A percentile compares a stretch with the other conserved stretches of the same genome.
These are phyloP conservation scores for Vinca major DNA, from an alignment of 305 asterid species.

Conservation along the genomic window DNA sequence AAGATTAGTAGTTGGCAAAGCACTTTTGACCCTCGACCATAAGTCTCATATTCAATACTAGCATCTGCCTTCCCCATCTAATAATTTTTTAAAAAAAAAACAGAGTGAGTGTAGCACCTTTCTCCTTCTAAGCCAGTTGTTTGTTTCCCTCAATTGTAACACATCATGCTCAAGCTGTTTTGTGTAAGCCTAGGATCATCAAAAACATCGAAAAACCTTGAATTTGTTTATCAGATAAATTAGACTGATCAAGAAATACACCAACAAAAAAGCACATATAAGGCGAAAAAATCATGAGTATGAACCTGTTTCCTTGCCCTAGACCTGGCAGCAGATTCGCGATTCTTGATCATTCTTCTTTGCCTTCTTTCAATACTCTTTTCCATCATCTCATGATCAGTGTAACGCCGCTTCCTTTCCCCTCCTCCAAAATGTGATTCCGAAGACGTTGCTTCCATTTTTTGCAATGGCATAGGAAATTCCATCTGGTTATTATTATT, in stretches of 20 bases:
- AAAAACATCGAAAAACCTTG: background rate
- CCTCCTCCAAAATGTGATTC: conserved; percentile 10
- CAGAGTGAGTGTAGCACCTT: conserved; percentile 2
- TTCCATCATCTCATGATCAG: conserved; percentile 6
- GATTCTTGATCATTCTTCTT: conserved; percentile 21
- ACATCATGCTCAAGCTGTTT: conserved; percentile 10
- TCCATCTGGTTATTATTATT: conserved; percentile 1
- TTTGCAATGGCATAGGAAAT: background rate
- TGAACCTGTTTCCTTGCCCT: conserved; percentile 21
- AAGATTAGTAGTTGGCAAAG: too few relatives aligned
- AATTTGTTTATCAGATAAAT: background rate
- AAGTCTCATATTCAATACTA: too few relatives aligned
- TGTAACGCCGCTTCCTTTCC: background rate
- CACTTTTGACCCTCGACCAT: too few relatives aligned
- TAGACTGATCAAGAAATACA: background rate
- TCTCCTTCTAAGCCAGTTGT: conserved; percentile 4
- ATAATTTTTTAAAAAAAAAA: too few relatives aligned
- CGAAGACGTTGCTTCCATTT: conserved; percentile 5
- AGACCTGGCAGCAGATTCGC: conserved; percentile 23
- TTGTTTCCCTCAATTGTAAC: conserved; percentile 1
- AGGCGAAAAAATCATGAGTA: background rate
- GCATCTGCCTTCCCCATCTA: too few relatives aligned
- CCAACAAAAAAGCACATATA: background rate
- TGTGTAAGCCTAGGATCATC: conserved; percentile 15
- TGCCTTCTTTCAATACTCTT: conserved; percentile 14